A percentile compares a stretch with the other conserved stretches of the same genome.
phyloP scores from a whole-genome alignment of 805 yeast species.

The Monosporozyma siamensis region DNA sequence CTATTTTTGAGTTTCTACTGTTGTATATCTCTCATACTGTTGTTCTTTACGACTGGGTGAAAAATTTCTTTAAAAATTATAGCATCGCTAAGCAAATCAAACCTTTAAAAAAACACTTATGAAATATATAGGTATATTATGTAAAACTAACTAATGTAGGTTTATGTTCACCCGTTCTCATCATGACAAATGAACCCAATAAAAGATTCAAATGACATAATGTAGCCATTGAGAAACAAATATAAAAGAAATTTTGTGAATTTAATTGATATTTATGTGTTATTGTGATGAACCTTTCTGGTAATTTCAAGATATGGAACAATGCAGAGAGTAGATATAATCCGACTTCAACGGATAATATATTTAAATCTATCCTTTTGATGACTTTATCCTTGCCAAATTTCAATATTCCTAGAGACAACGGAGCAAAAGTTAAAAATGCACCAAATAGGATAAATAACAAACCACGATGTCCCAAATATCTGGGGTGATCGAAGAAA shows the following conservation, averaged over 20 bases:
- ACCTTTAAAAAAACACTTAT: too few relatives aligned
- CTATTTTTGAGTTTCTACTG: too few relatives aligned
- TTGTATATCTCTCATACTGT: too few relatives aligned
- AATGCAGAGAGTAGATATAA: slow-evolving; percentile 66
- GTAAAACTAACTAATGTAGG: slow-evolving; percentile 12
- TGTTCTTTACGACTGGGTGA: too few relatives aligned
- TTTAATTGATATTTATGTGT: slow-evolving; percentile 37
- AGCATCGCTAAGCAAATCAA: too few relatives aligned
- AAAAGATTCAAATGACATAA: slow-evolving; percentile 59
- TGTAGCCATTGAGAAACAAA: slow-evolving; percentile 62
- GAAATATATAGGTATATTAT: too few relatives aligned
- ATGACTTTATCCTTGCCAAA: slow-evolving; percentile 43
- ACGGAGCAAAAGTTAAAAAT: slow-evolving; percentile 65
- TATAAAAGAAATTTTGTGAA: slow-evolving; percentile 60
- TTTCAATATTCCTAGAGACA: slow-evolving; percentile 37
- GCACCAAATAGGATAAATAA: slow-evolving; percentile 53
- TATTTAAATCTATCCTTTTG: slow-evolving; percentile 43
- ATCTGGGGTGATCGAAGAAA: slow-evolving; percentile 46
- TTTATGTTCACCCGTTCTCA: slow-evolving; percentile 20
- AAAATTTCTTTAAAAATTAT: neutral
- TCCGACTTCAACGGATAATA: slow-evolving; percentile 54
- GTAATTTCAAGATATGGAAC: slow-evolving; percentile 62
- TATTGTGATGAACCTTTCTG: slow-evolving; percentile 47
- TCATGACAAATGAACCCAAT: slow-evolving; percentile 39
- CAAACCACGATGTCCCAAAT: slow-evolving; percentile 50